Base-by-base conservation (phyloP, 176 grass and related monocot species). In the Urochloa ruziziensis region DNA sequence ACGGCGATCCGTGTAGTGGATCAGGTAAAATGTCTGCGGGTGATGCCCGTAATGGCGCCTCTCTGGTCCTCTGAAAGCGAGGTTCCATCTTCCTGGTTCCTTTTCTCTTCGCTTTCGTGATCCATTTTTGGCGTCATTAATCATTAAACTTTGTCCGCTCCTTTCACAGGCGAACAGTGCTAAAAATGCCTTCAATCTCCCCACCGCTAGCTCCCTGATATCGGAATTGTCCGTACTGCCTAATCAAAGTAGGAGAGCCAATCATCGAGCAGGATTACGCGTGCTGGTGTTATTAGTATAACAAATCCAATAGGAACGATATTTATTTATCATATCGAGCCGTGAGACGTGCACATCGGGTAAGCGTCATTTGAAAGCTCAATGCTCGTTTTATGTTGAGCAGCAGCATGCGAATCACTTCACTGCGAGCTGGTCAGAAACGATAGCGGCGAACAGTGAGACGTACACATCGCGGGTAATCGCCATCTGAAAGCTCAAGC, bases 51-150 rank as follows among this genome's bases (percentile, higher is more conserved):
- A 49, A 80, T 53, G 34, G 30, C 73, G 8, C n/a, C n/a, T 39
- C 44, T 6, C 27, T 48, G 43, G 42, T 17, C 43, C 23, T 74
- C 57, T 66, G 85, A 81, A 81, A 86, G 60, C 58, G 68, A 74
- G 5, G 75, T 24, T 51, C 40, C 66, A 17, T 43, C 84, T 23
- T 56, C 77, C 24, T 14, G 17, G n/a, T 14, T 51, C 42, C 15
- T 18, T 53, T 33, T 15, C 10, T 10, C 16, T 16, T 15, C 52
- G 1, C 18, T 51, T 72, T n/a, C 1, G 10, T 19, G 14, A 18
- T 8, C 18, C 24, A 29, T 32, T 27, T 17, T 13, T 29, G 30
- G 24, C 43, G 59, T 18, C 24, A 62, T 18, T n/a, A 73, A 63
- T 16, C 56, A 62, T 61, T 13, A 25, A 17, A 6, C 8, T 4